Evolutionary conservation across 2,329 filamentous ascomycete genomes (phyloP).

Genomic region (Blastomyces gilchristii): DNA sequence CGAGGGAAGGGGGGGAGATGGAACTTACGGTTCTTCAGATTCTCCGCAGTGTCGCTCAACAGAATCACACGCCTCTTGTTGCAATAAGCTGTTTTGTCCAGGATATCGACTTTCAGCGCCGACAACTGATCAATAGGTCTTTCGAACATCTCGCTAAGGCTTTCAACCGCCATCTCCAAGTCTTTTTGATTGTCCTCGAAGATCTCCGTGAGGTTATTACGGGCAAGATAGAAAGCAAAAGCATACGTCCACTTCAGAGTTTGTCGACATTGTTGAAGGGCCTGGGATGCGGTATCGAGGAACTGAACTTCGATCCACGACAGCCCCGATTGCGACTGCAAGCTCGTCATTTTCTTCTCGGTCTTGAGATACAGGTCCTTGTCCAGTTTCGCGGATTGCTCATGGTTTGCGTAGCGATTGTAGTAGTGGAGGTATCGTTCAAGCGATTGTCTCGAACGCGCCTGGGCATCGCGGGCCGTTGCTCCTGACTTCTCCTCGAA

Average conservation of each 20-base stretch:
- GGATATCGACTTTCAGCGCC: conserved; percentile 86
- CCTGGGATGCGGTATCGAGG: conserved; percentile 82
- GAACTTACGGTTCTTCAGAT: conserved; percentile 69
- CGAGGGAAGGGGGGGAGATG: neutral
- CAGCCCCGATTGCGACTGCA: conserved; percentile 88
- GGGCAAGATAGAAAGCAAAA: conserved; percentile 92
- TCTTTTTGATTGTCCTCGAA: conserved; percentile 99
- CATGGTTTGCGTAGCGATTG: conserved; percentile 97
- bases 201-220: conserved; percentile 92
- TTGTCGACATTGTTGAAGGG: conserved; percentile 91
- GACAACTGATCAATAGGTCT: conserved; percentile 83
- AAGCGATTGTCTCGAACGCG: conserved; percentile 76
- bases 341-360: conserved; percentile 96
- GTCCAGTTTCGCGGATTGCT: conserved; percentile 91
- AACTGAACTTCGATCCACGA: conserved; percentile 99
- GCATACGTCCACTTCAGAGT: conserved; percentile 99
- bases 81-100: conserved; percentile 98
- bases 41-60: conserved; percentile 84
- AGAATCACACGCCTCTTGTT: conserved; percentile 84
- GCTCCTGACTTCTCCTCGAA: conserved; percentile 92
- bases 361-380: conserved; percentile 94
- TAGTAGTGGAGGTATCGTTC: conserved; percentile 99
- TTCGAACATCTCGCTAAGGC: conserved; percentile 97
- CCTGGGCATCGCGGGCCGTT: conserved; percentile 84
- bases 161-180: conserved; percentile 92